Conservation (phyloP, 163 green algal species). For the Volvox carteri region DNA sequence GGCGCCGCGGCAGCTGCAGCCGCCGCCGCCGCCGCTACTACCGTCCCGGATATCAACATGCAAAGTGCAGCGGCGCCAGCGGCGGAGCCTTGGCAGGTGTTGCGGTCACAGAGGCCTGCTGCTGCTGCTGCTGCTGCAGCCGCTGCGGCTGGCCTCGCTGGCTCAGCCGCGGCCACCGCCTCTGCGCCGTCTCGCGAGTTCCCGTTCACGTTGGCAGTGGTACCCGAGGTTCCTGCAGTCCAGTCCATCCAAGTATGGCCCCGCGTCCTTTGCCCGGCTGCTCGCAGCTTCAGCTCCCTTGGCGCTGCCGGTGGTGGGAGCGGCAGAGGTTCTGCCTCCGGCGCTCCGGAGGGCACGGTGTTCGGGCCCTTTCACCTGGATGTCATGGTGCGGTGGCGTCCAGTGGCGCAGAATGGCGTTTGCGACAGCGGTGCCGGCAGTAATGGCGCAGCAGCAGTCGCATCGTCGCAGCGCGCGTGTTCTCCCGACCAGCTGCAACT, state of each 20-base stretch:
- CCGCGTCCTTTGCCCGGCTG: neutral
- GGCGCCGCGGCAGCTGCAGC: too few relatives aligned
- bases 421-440: too few relatives aligned
- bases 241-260: neutral
- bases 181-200: neutral
- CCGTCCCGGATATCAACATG: too few relatives aligned
- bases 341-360: neutral
- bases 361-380: conserved; percentile 17
- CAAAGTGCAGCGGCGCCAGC: too few relatives aligned
- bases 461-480: too few relatives aligned
- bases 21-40: too few relatives aligned
- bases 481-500: neutral
- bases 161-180: neutral
- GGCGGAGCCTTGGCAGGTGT: neutral
- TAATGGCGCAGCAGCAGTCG: too few relatives aligned
- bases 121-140: neutral
- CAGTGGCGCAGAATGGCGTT: too few relatives aligned
- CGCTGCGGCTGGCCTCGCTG: neutral
- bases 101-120: neutral
- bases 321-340: neutral
- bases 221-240: too few relatives aligned
- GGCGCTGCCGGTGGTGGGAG: neutral
- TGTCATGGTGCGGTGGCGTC: neutral
- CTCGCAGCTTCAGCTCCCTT: too few relatives aligned
- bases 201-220: too few relatives aligned